Base-by-base conservation (phyloP, 2,329 filamentous ascomycete genomes). In the Talaromyces islandicus region DNA sequence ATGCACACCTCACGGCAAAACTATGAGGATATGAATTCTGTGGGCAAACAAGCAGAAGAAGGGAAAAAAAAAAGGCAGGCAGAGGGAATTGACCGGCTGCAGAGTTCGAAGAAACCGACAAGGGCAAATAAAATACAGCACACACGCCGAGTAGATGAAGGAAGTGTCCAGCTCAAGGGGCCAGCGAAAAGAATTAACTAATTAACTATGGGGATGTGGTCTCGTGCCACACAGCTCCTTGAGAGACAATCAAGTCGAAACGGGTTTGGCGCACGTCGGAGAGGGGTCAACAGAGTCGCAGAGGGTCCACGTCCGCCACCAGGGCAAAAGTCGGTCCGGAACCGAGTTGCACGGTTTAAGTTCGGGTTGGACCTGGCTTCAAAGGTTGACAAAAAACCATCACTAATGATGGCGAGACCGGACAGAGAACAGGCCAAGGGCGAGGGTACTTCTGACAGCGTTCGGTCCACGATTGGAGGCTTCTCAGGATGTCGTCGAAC, bases 161-260 rank as follows among this genome's bases (percentile, higher is more conserved):
- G n/a, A 12, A 52, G 48, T 24, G 43, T 7, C 43, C 19, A 21
- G 4, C 48, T n/a, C 19, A 11, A 29, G 48, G 48, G 48, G 48
- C 25, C 48, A 52, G 27, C 6, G 24, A 52, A 27, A 29, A 29
- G 10, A 19, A 51, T 25, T 27, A 64, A 43, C 7, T 19, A 19
- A 51, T 25, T 27, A 64, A 43, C 7, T 63, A 60, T 60, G 63
- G 62, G 62, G 63, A 58, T 62, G 38, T 68, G 71, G 71, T 72
- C 71, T 73, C 71, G 71, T 73, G 71, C 70, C 64, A 64, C 61
- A 61, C 61, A 61, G 52, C 70, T 66, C 9, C 48, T 14, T 52
- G 48, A 55, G 19, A 35, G 30, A 43, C 35, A 55, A 24, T 55
- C 29, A 24, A 9, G 30, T 55, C 29, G 11, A 43, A 55, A 21